Conservation (phyloP, 768 basidiomycete species). For the Fomitopsis serialis region DNA sequence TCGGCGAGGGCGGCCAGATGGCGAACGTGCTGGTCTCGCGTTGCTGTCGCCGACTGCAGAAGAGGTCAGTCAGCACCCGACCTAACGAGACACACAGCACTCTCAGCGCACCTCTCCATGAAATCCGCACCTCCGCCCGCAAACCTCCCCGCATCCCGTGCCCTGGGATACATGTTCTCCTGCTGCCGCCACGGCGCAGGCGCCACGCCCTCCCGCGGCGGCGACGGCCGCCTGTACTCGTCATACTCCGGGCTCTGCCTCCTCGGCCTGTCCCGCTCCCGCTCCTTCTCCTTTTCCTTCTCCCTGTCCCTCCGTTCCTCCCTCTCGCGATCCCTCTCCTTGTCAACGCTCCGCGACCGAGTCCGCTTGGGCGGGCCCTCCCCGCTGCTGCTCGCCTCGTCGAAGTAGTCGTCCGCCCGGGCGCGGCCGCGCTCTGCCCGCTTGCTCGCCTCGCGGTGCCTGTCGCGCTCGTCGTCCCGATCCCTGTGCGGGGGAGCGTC, state of each 20-base stretch:
- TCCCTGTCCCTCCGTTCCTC: conserved; percentile 21
- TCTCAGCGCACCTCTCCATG: conserved; percentile 55
- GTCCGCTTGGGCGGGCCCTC: conserved; percentile 17
- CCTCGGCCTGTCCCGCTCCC: conserved; percentile 20
- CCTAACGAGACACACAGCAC: background rate
- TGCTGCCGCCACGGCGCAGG: conserved; percentile 41
- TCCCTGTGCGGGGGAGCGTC: conserved; percentile 8
- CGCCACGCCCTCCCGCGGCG: conserved; percentile 19
- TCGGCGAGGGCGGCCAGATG: conserved; percentile 85
- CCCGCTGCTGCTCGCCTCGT: conserved; percentile 9
- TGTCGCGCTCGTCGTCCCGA: conserved; percentile 14
- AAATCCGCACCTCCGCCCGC: conserved; percentile 45
- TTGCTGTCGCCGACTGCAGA: conserved; percentile 63
- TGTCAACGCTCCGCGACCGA: conserved; percentile 17
- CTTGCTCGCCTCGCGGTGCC: conserved; percentile 16
- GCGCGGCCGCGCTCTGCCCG: conserved; percentile 20
- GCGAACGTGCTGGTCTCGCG: conserved; percentile 50
- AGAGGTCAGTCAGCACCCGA: background rate
- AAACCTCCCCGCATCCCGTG: conserved; percentile 26
- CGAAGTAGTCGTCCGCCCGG: conserved; percentile 31
- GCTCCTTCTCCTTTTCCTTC: conserved; percentile 19
- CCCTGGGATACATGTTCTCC: conserved; percentile 54
- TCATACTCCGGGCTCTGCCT: conserved; percentile 31
- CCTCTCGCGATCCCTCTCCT: conserved; percentile 21
- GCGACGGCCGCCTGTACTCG: conserved; percentile 27